Percentiles rank a stretch among this genome's conserved stretches.
phyloP scores from a whole-genome alignment of 192 early-diverging fungal genomes.

The Allomyces arbusculus region DNA sequence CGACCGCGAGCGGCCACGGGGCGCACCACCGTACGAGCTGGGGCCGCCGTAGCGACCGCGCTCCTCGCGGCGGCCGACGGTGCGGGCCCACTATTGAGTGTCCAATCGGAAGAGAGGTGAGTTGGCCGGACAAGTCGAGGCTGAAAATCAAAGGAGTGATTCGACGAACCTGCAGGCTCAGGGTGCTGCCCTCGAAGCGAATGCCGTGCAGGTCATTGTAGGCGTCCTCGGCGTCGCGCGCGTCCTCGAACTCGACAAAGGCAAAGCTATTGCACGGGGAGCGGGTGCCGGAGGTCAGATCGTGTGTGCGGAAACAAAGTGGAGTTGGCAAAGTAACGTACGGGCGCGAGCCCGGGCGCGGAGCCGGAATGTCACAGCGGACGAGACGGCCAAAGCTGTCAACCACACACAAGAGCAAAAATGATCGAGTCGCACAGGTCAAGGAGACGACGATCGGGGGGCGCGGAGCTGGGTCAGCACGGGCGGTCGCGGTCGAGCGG shows the following conservation, averaged over 20 bases:
- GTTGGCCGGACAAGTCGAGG: not conserved
- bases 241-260: not conserved
- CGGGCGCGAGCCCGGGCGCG: conserved; percentile 30
- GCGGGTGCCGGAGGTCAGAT: too few relatives aligned
- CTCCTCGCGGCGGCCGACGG: not conserved
- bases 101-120: conserved; percentile 5
- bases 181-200: conserved; percentile 51
- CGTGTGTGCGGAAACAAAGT: not conserved
- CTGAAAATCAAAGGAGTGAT: not conserved
- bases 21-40: not conserved
- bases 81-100: conserved; percentile 3
- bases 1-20: conserved; percentile 6
- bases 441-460: too few relatives aligned
- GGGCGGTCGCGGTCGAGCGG: not conserved
- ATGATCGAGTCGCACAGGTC: too few relatives aligned
- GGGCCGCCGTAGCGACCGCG: not conserved
- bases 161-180: conserved; percentile 43
- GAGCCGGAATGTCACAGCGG: conserved; percentile 68
- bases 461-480: not conserved
- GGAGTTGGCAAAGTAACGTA: not conserved
- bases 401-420: not conserved
- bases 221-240: conserved; percentile 68
- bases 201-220: conserved; percentile 77
- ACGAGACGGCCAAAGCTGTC: conserved; percentile 61
- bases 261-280: not conserved